Base-by-base conservation (phyloP, 2,329 filamentous ascomycete genomes). In the Fusarium nematophilum region DNA sequence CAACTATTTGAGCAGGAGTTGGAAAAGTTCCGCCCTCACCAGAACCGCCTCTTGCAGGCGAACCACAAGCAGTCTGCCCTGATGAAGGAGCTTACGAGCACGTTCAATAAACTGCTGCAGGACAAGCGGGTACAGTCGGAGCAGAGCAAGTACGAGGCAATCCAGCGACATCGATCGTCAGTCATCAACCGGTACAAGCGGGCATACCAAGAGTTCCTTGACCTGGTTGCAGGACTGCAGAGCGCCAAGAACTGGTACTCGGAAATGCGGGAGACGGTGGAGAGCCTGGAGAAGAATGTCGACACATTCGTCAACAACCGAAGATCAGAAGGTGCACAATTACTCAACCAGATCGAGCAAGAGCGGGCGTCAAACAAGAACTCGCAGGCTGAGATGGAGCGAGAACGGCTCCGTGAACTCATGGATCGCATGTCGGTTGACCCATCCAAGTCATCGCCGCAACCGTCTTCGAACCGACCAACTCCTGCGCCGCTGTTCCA, bases 371-470 rank as follows among this genome's bases (percentile, higher is more conserved):
- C 83, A 44, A 89, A 74, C 71, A 84, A 85, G 73, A 73, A 65
- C 37, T 76, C 79, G 4, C 82, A 85, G 53, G 92, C 93, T 26
- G 93, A 97, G 68, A 83, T 90, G 46, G 94, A 98, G 73, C 89
- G 97, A 72, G 92, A 96, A 70, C 86, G 94, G 50, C 79, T 99
- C 51, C 88, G 91, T 53, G 90, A 91, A 34, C 80, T 99, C 33
- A 98, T 99, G 95, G 93, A 97, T 71, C 87, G 93, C 48, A 94
- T 98, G 87, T 93, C 93, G 2, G 90, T 97, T 78, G 92, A 94
- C n/a, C 80, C 84, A 39, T 78, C 52, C 73, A 72, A 73, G 33
- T 70, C 76, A 9, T 73, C 78, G 43, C 59, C 69, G 26, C 66
- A 70, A 30, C 83, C 87, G 77, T 81, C 83, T 53, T 74, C 83